phyloP scores from a whole-genome alignment of 768 basidiomycete genomes.

The Tricholoma hemisulphureum region DNA sequence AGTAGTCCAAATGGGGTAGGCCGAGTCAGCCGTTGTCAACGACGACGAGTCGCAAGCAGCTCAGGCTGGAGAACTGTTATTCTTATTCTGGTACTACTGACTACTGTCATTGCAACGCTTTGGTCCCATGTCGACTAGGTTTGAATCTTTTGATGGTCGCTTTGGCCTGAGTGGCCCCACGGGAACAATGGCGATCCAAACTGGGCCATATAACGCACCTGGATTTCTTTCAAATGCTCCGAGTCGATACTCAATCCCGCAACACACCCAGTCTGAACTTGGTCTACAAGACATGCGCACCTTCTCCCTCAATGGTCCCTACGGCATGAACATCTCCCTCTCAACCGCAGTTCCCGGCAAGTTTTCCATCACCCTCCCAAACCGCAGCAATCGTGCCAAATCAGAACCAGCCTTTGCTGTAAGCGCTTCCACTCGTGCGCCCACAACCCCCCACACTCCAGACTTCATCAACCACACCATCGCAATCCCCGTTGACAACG shows the following conservation, averaged over 20 bases:
- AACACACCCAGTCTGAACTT: constrained; percentile 4
- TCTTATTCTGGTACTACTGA: too few relatives aligned
- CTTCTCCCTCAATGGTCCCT: constrained; percentile 12
- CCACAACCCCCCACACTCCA: constrained; percentile 1
- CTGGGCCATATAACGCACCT: constrained; percentile 16
- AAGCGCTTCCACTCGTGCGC: not conserved
- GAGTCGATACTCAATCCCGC: not conserved
- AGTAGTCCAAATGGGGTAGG: too few relatives aligned
- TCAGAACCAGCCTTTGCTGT: constrained; percentile 11
- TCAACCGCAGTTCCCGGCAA: constrained; percentile 6
- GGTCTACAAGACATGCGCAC: constrained; percentile 12
- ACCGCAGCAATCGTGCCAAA: constrained; percentile 7
- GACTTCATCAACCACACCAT: not conserved
- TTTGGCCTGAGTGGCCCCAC: constrained; percentile 13
- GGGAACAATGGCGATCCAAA: constrained; percentile 15
- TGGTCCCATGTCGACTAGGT: not conserved
- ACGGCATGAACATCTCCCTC: constrained; percentile 15
- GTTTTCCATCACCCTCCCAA: constrained; percentile 11
- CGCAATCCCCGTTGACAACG: constrained; percentile 6
- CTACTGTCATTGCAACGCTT: too few relatives aligned
- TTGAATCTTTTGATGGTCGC: constrained; percentile 1
- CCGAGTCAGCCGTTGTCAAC: too few relatives aligned
- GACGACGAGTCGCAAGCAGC: too few relatives aligned
- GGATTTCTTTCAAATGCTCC: not conserved
- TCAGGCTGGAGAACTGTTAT: too few relatives aligned